These are phyloP conservation scores for Populus deltoides DNA, from an alignment of 345 rosid genomes.

Conservation along the genomic window DNA sequence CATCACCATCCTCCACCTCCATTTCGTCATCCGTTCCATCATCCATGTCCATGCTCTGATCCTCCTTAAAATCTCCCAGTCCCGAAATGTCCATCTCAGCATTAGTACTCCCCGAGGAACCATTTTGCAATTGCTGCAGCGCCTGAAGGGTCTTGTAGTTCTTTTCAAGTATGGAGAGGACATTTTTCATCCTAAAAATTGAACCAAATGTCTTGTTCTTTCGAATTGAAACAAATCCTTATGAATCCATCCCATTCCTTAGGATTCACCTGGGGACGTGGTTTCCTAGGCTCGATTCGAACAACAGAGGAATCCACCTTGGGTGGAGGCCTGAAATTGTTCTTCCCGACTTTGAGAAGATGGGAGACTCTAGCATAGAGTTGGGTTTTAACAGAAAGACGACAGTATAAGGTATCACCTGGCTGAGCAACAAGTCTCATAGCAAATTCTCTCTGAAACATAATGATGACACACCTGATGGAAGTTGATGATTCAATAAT, in stretches of 20 bases:
- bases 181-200: conserved; percentile 67
- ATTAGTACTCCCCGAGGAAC: conserved; percentile 7
- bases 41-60: conserved; percentile 50
- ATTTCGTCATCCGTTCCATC: conserved; percentile 46
- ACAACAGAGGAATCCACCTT: conserved; percentile 97
- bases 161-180: conserved; percentile 64
- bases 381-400: conserved; percentile 81
- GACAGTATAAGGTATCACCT: conserved; percentile 76
- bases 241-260: conserved; percentile 91
- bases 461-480: conserved; percentile 85
- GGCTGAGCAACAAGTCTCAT: conserved; percentile 93
- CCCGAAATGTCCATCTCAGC: conserved; percentile 26
- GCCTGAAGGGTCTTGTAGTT: conserved; percentile 83
- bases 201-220: conserved; percentile 90
- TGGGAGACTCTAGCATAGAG: conserved; percentile 81
- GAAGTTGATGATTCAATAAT: conserved; percentile 63
- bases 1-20: conserved; percentile 49
- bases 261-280: conserved; percentile 53
- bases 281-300: conserved; percentile 81
- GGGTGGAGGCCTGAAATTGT: conserved; percentile 91
- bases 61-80: conserved; percentile 34
- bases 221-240: conserved; percentile 78
- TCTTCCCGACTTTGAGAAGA: conserved; percentile 90
- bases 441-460: conserved; percentile 94
- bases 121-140: conserved; percentile 31